These are phyloP conservation scores for Acanthamoeba culbertsoni DNA, from an alignment of 208 protist genomes.

Conservation along the genomic window DNA sequence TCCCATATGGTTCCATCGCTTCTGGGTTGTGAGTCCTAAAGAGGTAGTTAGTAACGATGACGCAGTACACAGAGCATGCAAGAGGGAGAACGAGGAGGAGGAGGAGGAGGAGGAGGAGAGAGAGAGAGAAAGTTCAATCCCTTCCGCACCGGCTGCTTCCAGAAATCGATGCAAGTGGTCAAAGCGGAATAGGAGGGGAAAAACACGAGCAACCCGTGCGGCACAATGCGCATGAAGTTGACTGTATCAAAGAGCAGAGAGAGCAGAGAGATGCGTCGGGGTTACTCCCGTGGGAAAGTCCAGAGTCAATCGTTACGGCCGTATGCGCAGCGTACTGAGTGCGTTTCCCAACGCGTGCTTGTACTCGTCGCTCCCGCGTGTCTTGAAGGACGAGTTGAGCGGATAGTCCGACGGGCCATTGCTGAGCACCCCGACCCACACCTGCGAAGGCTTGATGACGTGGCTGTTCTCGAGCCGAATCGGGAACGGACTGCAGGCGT, in stretches of 20 bases:
- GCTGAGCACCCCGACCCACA: conserved; percentile 69
- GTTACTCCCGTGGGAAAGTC: no score
- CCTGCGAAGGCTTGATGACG: conserved; percentile 86
- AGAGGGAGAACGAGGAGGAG: neutral
- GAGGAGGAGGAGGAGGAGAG: neutral
- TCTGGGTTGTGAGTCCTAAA: neutral
- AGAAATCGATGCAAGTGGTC: conserved; percentile 66
- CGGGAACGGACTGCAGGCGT: conserved; percentile 76
- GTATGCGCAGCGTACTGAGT: neutral
- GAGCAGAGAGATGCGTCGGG: no score
- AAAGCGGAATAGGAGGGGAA: conserved; percentile 90
- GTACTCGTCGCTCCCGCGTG: conserved; percentile 18
- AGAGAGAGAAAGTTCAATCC: neutral
- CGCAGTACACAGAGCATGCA: no score
- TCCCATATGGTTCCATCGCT: conserved; percentile 57
- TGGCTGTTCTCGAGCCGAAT: conserved; percentile 89
- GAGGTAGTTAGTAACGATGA: neutral
- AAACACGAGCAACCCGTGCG: conserved; percentile 96
- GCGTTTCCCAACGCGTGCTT: conserved; percentile 36
- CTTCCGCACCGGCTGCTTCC: conserved; percentile 43
- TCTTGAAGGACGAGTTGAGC: conserved; percentile 71
- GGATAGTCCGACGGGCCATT: conserved; percentile 41
- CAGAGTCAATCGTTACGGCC: no score
- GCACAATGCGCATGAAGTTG: conserved; percentile 82
- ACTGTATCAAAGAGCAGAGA: conserved; percentile 62